Percentiles rank a stretch among this genome's conserved stretches.
phyloP scores from a whole-genome alignment of 148 eudicot genomes.

The Vaccinium corymbosum region DNA sequence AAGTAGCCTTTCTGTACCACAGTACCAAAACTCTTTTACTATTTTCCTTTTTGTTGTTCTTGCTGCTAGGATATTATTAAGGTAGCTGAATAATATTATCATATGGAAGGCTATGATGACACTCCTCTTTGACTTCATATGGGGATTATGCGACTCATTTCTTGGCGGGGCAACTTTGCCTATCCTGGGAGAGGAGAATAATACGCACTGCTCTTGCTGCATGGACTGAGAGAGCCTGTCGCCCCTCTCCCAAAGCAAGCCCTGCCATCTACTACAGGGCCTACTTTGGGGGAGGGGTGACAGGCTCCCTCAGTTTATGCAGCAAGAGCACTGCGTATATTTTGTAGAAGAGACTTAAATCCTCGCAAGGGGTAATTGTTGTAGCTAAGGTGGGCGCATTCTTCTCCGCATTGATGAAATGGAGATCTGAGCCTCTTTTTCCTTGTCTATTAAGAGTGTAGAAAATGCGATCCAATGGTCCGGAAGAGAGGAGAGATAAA shows the following conservation, averaged over 20 bases:
- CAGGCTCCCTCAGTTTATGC: background rate
- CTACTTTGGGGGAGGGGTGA: no score
- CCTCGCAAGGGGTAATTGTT: background rate
- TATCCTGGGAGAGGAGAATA: background rate
- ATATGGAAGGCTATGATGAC: background rate
- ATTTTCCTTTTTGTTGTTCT: no score
- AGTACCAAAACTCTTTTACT: background rate
- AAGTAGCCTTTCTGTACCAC: background rate
- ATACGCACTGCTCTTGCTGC: background rate
- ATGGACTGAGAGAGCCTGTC: no score
- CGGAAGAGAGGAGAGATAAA: no score
- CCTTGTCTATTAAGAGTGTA: background rate
- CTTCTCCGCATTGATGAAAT: background rate
- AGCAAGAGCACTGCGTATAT: background rate
- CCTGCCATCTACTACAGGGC: no score
- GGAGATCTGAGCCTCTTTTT: background rate
- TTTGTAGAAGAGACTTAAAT: background rate
- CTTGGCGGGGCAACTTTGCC: background rate
- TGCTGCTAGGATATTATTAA: no score
- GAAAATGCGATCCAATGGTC: background rate
- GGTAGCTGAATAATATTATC: no score
- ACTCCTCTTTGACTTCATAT: background rate
- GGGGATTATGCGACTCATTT: background rate
- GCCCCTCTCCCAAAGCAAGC: no score
- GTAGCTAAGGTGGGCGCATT: background rate